A percentile compares a stretch with the other conserved stretches of the same genome.
These are phyloP conservation scores for Melaleuca quinquenervia DNA, from an alignment of 345 rosid species.

Conservation along the genomic window DNA sequence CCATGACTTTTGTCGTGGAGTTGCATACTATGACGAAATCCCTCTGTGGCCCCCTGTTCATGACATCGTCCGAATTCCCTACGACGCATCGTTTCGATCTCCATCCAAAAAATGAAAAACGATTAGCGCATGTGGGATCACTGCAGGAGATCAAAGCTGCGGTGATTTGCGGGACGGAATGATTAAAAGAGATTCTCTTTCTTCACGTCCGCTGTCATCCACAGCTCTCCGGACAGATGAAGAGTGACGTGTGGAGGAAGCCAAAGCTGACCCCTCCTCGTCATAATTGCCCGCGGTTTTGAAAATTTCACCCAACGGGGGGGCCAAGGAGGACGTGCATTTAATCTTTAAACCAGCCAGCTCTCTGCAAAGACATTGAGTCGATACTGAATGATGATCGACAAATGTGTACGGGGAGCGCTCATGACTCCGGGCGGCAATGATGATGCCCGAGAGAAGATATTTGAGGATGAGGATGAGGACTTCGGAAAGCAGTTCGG, in stretches of 20 bases:
- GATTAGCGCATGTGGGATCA: too few species aligned
- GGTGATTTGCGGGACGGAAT: neutral
- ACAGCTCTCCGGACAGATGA: neutral
- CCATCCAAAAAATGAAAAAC: too few species aligned
- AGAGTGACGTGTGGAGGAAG: neutral
- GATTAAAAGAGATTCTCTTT: neutral
- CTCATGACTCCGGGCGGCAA: neutral
- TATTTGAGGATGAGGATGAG: too few species aligned
- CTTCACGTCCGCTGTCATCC: neutral
- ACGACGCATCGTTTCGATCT: neutral
- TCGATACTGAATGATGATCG: neutral
- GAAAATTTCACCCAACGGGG: neutral
- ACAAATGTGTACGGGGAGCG: neutral
- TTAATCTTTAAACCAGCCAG: neutral
- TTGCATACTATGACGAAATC: neutral
- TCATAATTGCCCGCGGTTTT: neutral
- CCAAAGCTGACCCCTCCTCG: neutral
- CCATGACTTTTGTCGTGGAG: neutral
- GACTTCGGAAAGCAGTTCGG: neutral
- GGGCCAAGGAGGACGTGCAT: neutral
- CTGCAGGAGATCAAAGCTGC: neutral
- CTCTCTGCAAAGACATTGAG: neutral
- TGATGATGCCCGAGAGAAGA: neutral
- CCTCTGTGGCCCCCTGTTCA: neutral
- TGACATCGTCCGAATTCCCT: neutral